Evolutionary conservation across 225 moss, liverwort and hornwort genomes (phyloP).

Genomic region (Marchantia paleacea): DNA sequence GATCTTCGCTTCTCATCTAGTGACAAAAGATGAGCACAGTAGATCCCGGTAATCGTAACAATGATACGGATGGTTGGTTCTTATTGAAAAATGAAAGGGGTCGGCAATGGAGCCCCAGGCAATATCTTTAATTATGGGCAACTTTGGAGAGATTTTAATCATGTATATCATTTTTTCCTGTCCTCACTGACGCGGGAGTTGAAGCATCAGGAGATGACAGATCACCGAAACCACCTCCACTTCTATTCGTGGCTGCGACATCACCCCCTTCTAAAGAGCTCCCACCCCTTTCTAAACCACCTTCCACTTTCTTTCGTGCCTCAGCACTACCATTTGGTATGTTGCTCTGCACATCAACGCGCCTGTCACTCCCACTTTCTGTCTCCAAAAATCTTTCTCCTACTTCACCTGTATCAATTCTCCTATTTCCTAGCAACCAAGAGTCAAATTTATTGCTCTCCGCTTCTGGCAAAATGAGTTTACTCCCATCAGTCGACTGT

Average conservation of each 20-base stretch:
- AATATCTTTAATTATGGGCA: conserved; percentile 2
- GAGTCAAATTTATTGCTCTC: conserved; percentile 31
- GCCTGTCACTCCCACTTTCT: conserved; percentile 25
- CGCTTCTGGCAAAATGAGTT: conserved; percentile 18
- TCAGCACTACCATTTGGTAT: conserved; percentile 37
- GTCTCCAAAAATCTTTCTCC: conserved; percentile 23
- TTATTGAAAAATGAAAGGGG: conserved; percentile 10
- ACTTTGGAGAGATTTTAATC: conserved; percentile 29
- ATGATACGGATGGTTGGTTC: background rate
- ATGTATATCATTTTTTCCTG: conserved; percentile 48
- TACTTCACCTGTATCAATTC: conserved; percentile 35
- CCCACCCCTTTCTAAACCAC: conserved; percentile 30
- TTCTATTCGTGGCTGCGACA: conserved; percentile 43
- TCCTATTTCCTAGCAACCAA: conserved; percentile 35
- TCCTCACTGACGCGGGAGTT: conserved; percentile 36
- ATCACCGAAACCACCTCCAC: conserved; percentile 30
- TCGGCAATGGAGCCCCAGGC: conserved; percentile 2
- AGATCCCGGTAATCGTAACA: too few relatives aligned
- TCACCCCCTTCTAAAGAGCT: conserved; percentile 39
- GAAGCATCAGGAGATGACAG: conserved; percentile 41
- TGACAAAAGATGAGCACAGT: too few relatives aligned
- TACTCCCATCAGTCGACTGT: conserved; percentile 7
- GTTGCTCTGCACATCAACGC: conserved; percentile 28
- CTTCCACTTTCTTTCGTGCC: conserved; percentile 35
- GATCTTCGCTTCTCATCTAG: too few relatives aligned